Evolutionary conservation across 2,329 filamentous ascomycete genomes (phyloP).

Genomic region (Septoria petroselini): DNA sequence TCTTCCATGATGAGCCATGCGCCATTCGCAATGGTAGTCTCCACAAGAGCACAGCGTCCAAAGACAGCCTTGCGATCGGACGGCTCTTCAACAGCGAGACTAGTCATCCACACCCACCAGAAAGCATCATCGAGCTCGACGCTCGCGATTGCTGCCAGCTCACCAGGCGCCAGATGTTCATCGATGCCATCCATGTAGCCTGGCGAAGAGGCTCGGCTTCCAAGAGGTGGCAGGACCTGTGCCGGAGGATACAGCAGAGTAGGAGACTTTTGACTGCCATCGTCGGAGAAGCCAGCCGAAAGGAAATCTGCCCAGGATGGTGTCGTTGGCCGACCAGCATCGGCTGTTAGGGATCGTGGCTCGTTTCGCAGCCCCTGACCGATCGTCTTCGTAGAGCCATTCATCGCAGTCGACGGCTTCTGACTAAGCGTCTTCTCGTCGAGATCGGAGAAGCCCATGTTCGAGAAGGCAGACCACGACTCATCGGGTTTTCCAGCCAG

Average conservation of each 20-base stretch:
- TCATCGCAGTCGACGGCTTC: constrained; percentile 23
- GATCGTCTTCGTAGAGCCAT: constrained; percentile 26
- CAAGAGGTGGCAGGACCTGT: constrained; percentile 81
- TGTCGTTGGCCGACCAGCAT: constrained; percentile 79
- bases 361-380: constrained; percentile 58
- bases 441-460: constrained; percentile 81
- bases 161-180: constrained; percentile 77
- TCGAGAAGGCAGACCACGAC: constrained; percentile 95
- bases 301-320: constrained; percentile 98
- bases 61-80: constrained; percentile 84
- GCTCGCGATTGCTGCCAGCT: constrained; percentile 84
- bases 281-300: constrained; percentile 84
- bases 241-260: constrained; percentile 81
- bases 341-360: constrained; percentile 64
- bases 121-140: constrained; percentile 92
- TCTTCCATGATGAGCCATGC: constrained; percentile 96
- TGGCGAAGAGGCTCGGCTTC: constrained; percentile 23
- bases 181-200: constrained; percentile 53
- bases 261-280: constrained; percentile 51
- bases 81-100: constrained; percentile 86
- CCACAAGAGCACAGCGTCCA: constrained; percentile 85
- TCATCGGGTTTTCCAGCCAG: constrained; percentile 60
- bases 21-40: constrained; percentile 76
- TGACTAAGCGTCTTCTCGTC: constrained; percentile 41
- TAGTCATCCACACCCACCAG: constrained; percentile 99